A percentile compares a stretch with the other conserved stretches of the same genome.
Conservation (phyloP, 306 rosid species). For the Vachellia pachyceras region DNA sequence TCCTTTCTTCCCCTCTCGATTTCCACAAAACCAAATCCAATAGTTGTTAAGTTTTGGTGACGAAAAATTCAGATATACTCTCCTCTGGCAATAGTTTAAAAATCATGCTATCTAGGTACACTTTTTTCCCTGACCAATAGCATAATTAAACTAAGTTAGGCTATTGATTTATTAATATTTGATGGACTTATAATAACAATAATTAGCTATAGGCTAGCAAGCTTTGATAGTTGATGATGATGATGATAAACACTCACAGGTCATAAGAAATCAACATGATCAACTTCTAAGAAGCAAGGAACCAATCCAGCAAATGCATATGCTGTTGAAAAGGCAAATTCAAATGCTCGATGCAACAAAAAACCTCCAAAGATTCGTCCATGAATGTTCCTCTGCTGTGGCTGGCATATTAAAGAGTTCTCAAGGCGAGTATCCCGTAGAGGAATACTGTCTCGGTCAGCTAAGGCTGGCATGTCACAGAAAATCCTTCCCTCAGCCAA, state of each 20-base stretch:
- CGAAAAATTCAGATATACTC: slow-evolving; percentile 16
- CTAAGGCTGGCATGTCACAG: slow-evolving; percentile 93
- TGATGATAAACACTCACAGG: slow-evolving; percentile 66
- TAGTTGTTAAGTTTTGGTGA: slow-evolving; percentile 13
- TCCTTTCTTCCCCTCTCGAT: not conserved
- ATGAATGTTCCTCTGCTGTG: slow-evolving; percentile 91
- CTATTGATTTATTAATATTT: not conserved
- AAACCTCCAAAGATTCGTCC: slow-evolving; percentile 93
- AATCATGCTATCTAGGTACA: not conserved
- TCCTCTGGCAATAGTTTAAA: not conserved
- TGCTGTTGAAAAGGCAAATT: slow-evolving; percentile 92
- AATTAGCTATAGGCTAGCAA: slow-evolving; percentile 11
- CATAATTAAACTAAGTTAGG: not conserved
- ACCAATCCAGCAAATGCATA: slow-evolving; percentile 90
- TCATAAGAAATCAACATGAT: slow-evolving; percentile 90
- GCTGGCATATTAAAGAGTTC: slow-evolving; percentile 85
- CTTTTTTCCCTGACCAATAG: not conserved
- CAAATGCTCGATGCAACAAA: slow-evolving; percentile 93
- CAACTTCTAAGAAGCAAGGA: slow-evolving; percentile 95
- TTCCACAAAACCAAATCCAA: not conserved
- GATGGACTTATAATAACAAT: not conserved
- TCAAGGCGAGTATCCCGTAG: slow-evolving; percentile 80
- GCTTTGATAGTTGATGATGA: not conserved
- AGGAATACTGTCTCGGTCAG: slow-evolving; percentile 89
- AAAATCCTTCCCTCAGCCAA: slow-evolving; percentile 80